Percentiles rank a stretch among this genome's conserved stretches.
Evolutionary conservation across 441 rosid genomes (phyloP).

Genomic region (Pelargonium citronellum): DNA sequence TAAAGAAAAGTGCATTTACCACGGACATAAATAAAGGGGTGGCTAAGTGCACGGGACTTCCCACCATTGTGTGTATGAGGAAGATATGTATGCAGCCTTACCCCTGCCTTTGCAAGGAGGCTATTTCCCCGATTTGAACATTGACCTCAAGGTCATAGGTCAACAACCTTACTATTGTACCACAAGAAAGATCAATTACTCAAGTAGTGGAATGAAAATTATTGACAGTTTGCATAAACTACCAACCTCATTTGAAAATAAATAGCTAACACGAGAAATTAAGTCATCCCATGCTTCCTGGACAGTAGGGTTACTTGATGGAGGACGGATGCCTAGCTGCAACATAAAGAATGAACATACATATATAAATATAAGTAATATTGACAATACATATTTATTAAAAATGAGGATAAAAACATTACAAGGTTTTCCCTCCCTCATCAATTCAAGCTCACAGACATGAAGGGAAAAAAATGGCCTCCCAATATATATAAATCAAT

Average conservation of each 20-base stretch:
- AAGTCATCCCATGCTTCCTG: conserved; percentile 65
- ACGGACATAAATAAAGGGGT: conserved; percentile 12
- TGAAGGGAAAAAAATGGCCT: neutral
- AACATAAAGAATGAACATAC: conserved; percentile 18
- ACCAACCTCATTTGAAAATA: conserved; percentile 85
- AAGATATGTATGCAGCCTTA: neutral
- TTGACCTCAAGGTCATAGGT: neutral
- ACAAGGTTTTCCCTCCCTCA: conserved; percentile 1
- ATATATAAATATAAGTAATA: neutral
- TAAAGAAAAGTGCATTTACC: conserved; percentile 9
- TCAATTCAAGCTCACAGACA: neutral
- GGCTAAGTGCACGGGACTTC: neutral
- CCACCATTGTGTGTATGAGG: neutral
- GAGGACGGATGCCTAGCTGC: conserved; percentile 66
- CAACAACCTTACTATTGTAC: neutral
- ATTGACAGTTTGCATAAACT: conserved; percentile 10
- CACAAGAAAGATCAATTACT: neutral
- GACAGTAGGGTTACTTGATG: conserved; percentile 39
- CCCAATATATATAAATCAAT: neutral
- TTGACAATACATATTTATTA: conserved; percentile 1
- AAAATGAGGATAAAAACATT: neutral
- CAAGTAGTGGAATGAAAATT: neutral
- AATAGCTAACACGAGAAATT: conserved; percentile 40
- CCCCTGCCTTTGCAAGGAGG: neutral
- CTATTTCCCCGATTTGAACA: neutral